Evolutionary conservation across 805 yeast species (phyloP).

Genomic region (Metschnikowia shivogae): DNA sequence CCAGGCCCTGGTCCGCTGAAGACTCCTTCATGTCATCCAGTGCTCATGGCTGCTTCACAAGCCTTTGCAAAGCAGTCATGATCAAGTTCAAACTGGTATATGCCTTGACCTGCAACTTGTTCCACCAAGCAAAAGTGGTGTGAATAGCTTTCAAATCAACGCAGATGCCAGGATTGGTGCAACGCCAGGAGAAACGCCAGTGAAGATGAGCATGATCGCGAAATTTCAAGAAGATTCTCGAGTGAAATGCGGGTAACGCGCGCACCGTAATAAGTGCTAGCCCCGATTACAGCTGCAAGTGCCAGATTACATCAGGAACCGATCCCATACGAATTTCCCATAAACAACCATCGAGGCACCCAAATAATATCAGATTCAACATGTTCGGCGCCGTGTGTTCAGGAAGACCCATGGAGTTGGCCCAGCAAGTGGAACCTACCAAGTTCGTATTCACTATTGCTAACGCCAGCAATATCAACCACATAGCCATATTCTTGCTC

Average conservation of each 20-base stretch:
- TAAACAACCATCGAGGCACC: no score
- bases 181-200: no score
- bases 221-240: slow-evolving; percentile 12
- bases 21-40: slow-evolving; percentile 15
- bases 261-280: slow-evolving; percentile 1
- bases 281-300: neutral
- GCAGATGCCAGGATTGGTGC: no score
- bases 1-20: slow-evolving; percentile 13
- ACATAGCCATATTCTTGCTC: slow-evolving; percentile 76
- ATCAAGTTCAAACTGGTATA: neutral
- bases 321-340: neutral
- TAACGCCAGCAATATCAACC: slow-evolving; percentile 65
- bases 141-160: no score
- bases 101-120: neutral
- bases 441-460: slow-evolving; percentile 63
- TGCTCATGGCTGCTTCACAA: slow-evolving; percentile 13
- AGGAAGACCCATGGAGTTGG: slow-evolving; percentile 57
- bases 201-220: neutral
- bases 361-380: neutral
- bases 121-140: neutral
- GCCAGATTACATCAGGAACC: neutral
- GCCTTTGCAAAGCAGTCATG: slow-evolving; percentile 15
- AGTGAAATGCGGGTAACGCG: slow-evolving; percentile 8
- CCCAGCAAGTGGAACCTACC: slow-evolving; percentile 62
- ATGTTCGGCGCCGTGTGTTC: slow-evolving; percentile 80